Base-by-base conservation (phyloP, 2,329 filamentous ascomycete genomes). In the Tolypocladium inflatum region DNA sequence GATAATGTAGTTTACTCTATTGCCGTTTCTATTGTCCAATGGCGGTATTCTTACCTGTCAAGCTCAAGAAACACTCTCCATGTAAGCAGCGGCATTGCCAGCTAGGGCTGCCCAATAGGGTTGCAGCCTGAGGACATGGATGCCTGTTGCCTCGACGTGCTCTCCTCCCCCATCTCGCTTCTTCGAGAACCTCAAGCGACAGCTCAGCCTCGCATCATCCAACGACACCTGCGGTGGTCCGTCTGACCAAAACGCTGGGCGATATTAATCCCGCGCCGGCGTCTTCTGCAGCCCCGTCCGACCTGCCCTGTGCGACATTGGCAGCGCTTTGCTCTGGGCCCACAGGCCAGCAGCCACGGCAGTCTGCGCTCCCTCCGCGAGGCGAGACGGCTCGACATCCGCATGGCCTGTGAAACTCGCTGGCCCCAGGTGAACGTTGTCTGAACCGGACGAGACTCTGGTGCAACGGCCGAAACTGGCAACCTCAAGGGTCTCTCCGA, bases 311-410 rank as follows among this genome's bases (percentile, higher is more conserved):
- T 21, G 8, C 48, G 48, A 52, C 48, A 19, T 7, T n/a, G 8
- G 9, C 17, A 35, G 48, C 30, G 13, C 48, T 35, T 4, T 37
- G 7, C 48, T 52, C 35, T 39, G 17, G 30, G 19, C 30, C 30
- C 48, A 21, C 48, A 2, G 4, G 30, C 19, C 30, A 13, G 48
- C 30, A 15, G 30, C 19, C 48, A 37, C 26, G 26, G 26, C 26
- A 30, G 26, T 30, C 48, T 37, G 48, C 30, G 2, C 19, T n/a
- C 41, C 33, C 41, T 19, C 5, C 15, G 21, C 54, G 33, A 56
- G 55, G 55, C 55, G 55, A 56, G 55, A 48, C 41, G 55, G 55
- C 37, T 45, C 55, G 55, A 33, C 41, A 23, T 26, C 55, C 41
- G 54, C 54, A 23, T 9, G 19, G 11, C 9, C 23, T 50, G 55